Evolutionary conservation across 2,329 filamentous ascomycete genomes (phyloP).

Genomic region (Drechmeria coniospora): DNA sequence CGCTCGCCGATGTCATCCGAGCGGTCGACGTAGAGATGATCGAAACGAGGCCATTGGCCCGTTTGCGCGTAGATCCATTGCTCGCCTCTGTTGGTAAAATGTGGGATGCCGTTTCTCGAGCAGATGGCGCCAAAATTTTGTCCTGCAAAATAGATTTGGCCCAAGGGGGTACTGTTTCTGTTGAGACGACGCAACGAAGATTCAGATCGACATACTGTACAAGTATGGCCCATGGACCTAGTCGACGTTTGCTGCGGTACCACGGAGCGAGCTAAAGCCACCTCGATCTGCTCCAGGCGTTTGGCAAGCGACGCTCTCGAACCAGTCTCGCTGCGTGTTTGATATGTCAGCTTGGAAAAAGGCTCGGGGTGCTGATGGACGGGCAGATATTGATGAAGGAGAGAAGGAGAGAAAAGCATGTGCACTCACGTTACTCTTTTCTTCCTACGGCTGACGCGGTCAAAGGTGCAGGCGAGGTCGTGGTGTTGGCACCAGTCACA

Average conservation of each 20-base stretch:
- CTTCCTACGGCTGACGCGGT: conserved; percentile 7
- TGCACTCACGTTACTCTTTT: conserved; percentile 6
- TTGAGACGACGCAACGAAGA: background rate
- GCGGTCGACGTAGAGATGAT: conserved; percentile 1
- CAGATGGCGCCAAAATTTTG: conserved; percentile 30
- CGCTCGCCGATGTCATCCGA: no score
- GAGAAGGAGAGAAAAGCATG: background rate
- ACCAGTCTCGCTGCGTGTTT: conserved; percentile 2
- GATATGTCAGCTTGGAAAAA: no score
- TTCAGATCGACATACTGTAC: conserved; percentile 2
- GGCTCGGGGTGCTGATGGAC: no score
- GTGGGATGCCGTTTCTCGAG: conserved; percentile 30
- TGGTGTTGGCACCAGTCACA: conserved; percentile 38
- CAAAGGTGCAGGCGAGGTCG: conserved; percentile 28
- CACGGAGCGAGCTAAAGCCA: conserved; percentile 13
- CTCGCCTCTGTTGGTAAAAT: conserved; percentile 29
- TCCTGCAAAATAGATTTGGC: conserved; percentile 31
- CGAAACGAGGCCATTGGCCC: conserved; percentile 15
- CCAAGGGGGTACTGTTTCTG: conserved; percentile 6
- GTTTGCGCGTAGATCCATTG: conserved; percentile 31
- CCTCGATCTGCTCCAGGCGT: conserved; percentile 23
- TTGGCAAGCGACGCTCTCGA: conserved; percentile 16
- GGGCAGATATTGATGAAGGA: no score
- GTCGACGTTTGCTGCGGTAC: background rate
- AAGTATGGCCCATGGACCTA: background rate